Evolutionary conservation across 345 rosid species (phyloP), one percentile per base, ranked within the genome.

Genomic region (Cardiospermum halicacabum): DNA sequence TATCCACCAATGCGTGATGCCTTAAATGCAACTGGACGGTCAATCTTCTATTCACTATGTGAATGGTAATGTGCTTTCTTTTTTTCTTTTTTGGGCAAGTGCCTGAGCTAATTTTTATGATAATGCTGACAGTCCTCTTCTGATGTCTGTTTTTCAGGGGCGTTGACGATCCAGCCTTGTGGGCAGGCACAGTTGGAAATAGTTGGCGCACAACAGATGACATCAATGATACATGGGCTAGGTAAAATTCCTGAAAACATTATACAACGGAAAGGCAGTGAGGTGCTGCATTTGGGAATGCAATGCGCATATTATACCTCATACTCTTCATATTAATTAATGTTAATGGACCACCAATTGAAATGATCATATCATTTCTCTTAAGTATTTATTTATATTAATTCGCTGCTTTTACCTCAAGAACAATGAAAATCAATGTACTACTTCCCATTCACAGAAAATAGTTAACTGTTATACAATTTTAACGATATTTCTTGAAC

Each of bases 201-300:
- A 93, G 98, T 80, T 93, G 98, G 98, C 97, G 97, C 49, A 93
- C 95, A 16, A 86, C 97, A 6, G 91, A 80, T 49, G 98, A 93
- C 79, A 93, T 93, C 72, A 90, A 85, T 45, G 98, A 90, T 66
- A 66, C 98, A 66, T 93, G 98, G 98, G 96, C 76, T 72, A 93
- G 98, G 98, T 93, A 65, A 56, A 66, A 72, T 60, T 74, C 68
- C 72, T 72, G 27, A 66, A 65, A 49, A 34, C 10, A 34, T 34
- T 27, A 24, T 22, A 12, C 43, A 10, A 19, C 28, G 26, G 47
- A 32, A 6, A 21, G 18, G 22, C 21, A n/a, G 19, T 39, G n/a
- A 27, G 59, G 11, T 56, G 18, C 31, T 31, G 11, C 16, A 11
- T 10, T 13, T 31, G 22, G n/a, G 24, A 56, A 56, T 27, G 59